Base-by-base conservation (phyloP, 169 alveolate genomes). In the Plasmodium gonderi region DNA sequence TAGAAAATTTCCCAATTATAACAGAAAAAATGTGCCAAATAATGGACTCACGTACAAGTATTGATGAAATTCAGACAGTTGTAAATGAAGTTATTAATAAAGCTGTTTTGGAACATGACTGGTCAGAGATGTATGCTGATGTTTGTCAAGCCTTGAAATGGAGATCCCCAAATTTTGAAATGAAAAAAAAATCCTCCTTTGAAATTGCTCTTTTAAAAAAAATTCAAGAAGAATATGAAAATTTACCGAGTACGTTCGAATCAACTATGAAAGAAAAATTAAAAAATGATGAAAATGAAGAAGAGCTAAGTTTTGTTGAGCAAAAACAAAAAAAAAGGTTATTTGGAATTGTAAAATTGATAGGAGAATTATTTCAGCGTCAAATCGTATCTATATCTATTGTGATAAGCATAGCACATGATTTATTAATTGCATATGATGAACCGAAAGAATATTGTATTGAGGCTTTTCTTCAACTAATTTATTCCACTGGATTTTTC, bases 101-200 rank as follows among this genome's bases (percentile, higher is more conserved):
- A 90, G 99, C 99, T 9, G 97, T 97, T 23, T 92, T 96, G 64
- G 99, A 97, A 77, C 98, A 98, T 40, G 98, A 97, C 44, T 97
- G 97, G 97, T 97, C 98, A 9, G 99, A 97, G 83, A 97, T 97
- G 98, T 97, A 97, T 77, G 98, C 99, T 0, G 99, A 97, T 90
- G 91, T 97, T 49, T 97, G 98, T 94, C 98, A 96, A 92, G 94
- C 96, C 14, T 92, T 96, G 36, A 91, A 80, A 83, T 96, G 98
- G 97, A 90, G 98, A 17, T 95, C 97, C 3, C 96, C 97, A 26
- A 93, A 94, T n/a, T 95, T 93, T 60, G 96, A 95, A 20, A 93
- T 81, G 36, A 95, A 82, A 38, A 96, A 94, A 31, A 97, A 96
- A 78, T 87, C 95, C 14, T 89, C 97, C n/a, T 95, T 96, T 38